Evolutionary conservation across 108 stramenopile genomes (phyloP).

Genomic region (Cyclotella choctawhatcheeana): DNA sequence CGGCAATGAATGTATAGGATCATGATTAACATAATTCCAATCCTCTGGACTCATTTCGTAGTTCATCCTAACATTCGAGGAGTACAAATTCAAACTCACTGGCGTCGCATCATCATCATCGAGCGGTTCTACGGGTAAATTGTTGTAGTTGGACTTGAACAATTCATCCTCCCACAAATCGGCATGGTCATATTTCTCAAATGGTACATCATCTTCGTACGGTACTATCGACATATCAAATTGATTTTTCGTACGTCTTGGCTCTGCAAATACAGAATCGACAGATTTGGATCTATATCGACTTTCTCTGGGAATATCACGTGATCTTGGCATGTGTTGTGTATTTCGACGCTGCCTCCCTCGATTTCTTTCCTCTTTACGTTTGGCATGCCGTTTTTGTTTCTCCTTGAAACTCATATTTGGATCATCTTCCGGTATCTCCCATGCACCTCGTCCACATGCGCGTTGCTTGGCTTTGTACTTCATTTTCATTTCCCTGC

Average conservation of each 20-base stretch:
- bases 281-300: conserved; percentile 8
- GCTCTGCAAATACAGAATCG: conserved; percentile 5
- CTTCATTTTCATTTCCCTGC: not conserved
- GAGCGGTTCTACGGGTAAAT: not conserved
- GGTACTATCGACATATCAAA: not conserved
- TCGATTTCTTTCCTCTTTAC: too few relatives aligned
- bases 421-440: too few relatives aligned
- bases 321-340: not conserved
- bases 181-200: not conserved
- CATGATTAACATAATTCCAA: too few relatives aligned
- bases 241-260: not conserved
- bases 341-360: not conserved
- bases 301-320: not conserved
- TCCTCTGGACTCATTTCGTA: too few relatives aligned
- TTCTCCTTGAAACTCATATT: too few relatives aligned
- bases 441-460: not conserved
- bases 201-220: not conserved
- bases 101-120: not conserved
- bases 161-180: conserved; percentile 3
- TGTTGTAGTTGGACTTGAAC: not conserved
- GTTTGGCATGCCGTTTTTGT: too few relatives aligned
- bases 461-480: too few relatives aligned
- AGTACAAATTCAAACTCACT: not conserved
- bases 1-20: too few relatives aligned
- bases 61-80: not conserved